Base-by-base conservation (phyloP, 1,284 basidiomycete genomes). In the Fomitopsis palustris region DNA sequence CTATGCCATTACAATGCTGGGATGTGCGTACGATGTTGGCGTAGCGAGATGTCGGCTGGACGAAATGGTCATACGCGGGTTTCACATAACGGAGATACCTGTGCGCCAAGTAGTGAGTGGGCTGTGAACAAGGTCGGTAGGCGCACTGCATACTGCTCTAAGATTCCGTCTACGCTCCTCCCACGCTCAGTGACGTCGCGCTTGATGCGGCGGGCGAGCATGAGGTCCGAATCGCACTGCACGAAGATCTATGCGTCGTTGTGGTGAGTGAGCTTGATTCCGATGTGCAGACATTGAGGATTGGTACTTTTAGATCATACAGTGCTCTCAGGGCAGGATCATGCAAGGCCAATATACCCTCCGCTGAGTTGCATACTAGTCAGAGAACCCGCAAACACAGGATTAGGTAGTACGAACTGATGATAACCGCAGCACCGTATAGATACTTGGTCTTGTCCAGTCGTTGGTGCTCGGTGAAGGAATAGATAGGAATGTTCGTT, bases 361-460 rank as follows among this genome's bases (percentile, higher is more conserved):
- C 96, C 21, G 91, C 88, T 90, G 58, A 33, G 54, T 29, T 54
- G 39, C 16, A 63, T 5, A 55, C 29, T 21, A 55, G n/a, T 21
- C 10, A 45, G 21, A n/a, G 49, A 23, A n/a, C 56, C 45, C 41
- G 63, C 27, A 25, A n/a, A 49, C 12, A n/a, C 14, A 6, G 17
- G 64, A 43, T 25, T 7, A 53, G 38, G 31, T 35, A 37, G 42
- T 33, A 54, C 59, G 25, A 43, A 90, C 92, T 85, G 62, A 98
- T 96, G 67, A 98, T 91, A 52, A 98, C 92, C n/a, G 90, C 87
- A 4, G 95, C 95, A 1, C 96, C 96, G 72, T 98, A 99, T 0
- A 98, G 78, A 74, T 98, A 97, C 69, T 93, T 92, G 35, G 84
- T 92, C 69, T 96, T 93, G 3, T 86, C 79, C 57, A 92, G 75